Conservation (phyloP, 208 protist genomes). For the Trypanosoma caninum region DNA sequence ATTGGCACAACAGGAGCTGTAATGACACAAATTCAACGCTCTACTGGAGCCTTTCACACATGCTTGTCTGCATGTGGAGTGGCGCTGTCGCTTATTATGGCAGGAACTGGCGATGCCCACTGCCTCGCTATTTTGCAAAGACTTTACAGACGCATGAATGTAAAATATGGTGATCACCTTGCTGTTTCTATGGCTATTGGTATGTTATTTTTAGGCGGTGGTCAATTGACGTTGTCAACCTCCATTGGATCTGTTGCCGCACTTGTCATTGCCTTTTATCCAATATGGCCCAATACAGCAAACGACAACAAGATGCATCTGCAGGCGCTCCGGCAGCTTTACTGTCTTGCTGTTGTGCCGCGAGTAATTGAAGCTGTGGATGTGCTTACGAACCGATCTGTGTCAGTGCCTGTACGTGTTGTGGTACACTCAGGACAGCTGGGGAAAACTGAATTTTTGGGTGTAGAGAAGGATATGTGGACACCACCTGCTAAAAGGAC, state of each 20-base stretch:
- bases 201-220: conserved; percentile 93
- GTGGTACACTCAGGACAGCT: conserved; percentile 35
- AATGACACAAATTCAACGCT: conserved; percentile 57
- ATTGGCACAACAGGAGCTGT: conserved; percentile 52
- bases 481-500: conserved; percentile 24
- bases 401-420: conserved; percentile 69
- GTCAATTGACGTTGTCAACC: conserved; percentile 86
- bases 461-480: conserved; percentile 28
- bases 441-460: conserved; percentile 22
- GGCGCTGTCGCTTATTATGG: conserved; percentile 85
- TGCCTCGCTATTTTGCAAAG: conserved; percentile 67
- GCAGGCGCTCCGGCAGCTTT: conserved; percentile 93
- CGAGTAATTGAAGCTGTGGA: conserved; percentile 90
- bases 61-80: conserved; percentile 71
- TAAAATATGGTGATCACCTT: conserved; percentile 94
- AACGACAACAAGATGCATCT: conserved; percentile 92
- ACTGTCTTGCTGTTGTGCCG: conserved; percentile 92
- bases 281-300: conserved; percentile 79
- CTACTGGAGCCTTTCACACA: conserved; percentile 67
- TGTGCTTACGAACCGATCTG: conserved; percentile 74
- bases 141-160: conserved; percentile 54
- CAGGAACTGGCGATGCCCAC: conserved; percentile 89
- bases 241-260: conserved; percentile 80
- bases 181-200: conserved; percentile 93
- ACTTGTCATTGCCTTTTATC: conserved; percentile 93